Evolutionary conservation across 2,329 filamentous ascomycete genomes (phyloP).

Genomic region (Arthroderma uncinatum): DNA sequence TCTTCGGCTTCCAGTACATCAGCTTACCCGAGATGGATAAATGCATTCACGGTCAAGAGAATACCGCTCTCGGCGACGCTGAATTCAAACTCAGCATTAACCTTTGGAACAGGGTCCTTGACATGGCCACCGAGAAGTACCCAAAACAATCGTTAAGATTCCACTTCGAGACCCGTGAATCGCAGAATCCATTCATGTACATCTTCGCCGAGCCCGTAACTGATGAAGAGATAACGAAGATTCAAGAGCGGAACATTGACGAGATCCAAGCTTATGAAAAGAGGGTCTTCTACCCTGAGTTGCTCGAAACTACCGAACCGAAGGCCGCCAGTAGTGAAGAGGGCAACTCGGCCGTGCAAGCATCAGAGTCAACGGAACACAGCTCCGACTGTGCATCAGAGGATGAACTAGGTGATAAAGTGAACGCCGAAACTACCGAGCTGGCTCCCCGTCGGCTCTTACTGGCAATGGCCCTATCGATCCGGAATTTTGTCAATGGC

Average conservation of each 20-base stretch:
- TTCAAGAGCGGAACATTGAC: slow-evolving; percentile 58
- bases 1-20: slow-evolving; percentile 97
- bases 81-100: slow-evolving; percentile 77
- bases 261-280: slow-evolving; percentile 59
- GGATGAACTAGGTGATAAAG: neutral
- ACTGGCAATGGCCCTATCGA: slow-evolving; percentile 59
- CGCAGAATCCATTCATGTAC: slow-evolving; percentile 60
- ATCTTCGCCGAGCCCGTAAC: slow-evolving; percentile 80
- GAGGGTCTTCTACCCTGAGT: slow-evolving; percentile 28
- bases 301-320: neutral
- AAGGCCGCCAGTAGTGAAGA: slow-evolving; percentile 19
- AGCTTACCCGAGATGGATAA: slow-evolving; percentile 75
- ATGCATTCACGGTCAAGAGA: slow-evolving; percentile 68
- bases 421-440: slow-evolving; percentile 8
- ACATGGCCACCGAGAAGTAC: slow-evolving; percentile 63
- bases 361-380: neutral
- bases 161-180: slow-evolving; percentile 65
- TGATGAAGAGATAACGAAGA: slow-evolving; percentile 56
- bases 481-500: slow-evolving; percentile 63
- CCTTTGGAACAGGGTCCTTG: slow-evolving; percentile 66
- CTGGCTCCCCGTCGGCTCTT: slow-evolving; percentile 30
- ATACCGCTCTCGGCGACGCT: slow-evolving; percentile 58
- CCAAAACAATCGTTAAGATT: slow-evolving; percentile 65
- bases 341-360: slow-evolving; percentile 6
- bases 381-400: neutral